These are phyloP conservation scores for Stachybotrys chlorohalonatus DNA, from an alignment of 2,329 filamentous ascomycete species.

Conservation along the genomic window DNA sequence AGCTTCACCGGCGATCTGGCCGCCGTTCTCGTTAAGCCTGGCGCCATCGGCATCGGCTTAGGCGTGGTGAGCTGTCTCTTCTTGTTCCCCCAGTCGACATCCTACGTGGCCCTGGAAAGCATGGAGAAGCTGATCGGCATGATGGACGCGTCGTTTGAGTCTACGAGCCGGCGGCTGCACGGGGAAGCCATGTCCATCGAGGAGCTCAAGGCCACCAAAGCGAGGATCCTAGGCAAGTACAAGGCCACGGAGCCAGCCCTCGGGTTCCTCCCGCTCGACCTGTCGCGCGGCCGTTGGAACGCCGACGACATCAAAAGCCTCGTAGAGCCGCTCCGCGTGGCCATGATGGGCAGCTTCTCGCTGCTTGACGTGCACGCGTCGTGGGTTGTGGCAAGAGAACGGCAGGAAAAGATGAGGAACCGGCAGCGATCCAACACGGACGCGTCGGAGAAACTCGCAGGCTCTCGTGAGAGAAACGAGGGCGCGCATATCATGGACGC, in stretches of 20 bases:
- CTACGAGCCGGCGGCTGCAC: constrained; percentile 14
- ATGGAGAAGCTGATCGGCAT: constrained; percentile 20
- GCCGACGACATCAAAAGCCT: constrained; percentile 30
- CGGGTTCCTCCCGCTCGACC: constrained; percentile 35
- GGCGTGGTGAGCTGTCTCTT: constrained; percentile 33
- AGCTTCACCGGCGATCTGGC: constrained; percentile 29
- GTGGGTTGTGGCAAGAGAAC: constrained; percentile 13
- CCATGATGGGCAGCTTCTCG: constrained; percentile 22
- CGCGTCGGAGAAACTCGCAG: constrained; percentile 2
- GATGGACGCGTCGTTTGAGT: constrained; percentile 20
- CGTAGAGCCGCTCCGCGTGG: constrained; percentile 23
- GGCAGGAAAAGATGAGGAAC: constrained; percentile 6
- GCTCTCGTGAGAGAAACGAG: constrained; percentile 19
- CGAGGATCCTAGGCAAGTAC: constrained; percentile 22
- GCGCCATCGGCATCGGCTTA: constrained; percentile 33
- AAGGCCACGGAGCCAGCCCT: constrained; percentile 28
- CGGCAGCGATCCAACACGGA: neutral
- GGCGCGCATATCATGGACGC: constrained; percentile 23
- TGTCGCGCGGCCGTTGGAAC: constrained; percentile 35
- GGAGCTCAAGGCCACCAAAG: constrained; percentile 17
- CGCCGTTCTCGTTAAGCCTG: constrained; percentile 31
- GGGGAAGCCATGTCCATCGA: constrained; percentile 13
- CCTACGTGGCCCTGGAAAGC: constrained; percentile 27
- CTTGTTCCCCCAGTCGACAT: constrained; percentile 40
- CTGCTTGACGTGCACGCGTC: constrained; percentile 34